phyloP scores from a whole-genome alignment of 495 filamentous ascomycete genomes.

The Paragyromitra xinjiangensis region DNA sequence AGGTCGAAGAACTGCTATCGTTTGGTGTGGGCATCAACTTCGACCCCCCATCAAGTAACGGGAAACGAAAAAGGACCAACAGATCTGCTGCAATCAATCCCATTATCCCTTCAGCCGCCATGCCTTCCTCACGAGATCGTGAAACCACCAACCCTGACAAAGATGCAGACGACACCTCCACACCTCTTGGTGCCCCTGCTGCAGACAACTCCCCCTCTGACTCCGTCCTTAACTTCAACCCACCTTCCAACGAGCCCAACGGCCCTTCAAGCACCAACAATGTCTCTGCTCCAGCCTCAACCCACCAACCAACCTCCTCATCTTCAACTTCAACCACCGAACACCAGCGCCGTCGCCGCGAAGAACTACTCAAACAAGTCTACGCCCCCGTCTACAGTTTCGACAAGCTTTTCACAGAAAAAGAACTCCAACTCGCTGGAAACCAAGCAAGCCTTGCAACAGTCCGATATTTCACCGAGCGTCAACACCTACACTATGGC shows the following conservation, averaged over 20 bases:
- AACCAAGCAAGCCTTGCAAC: slow-evolving; percentile 73
- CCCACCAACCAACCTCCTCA: slow-evolving; percentile 9
- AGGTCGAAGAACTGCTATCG: slow-evolving; percentile 77
- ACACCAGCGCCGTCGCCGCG: slow-evolving; percentile 53
- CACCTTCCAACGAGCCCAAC: neutral
- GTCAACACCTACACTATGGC: slow-evolving; percentile 48
- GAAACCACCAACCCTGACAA: slow-evolving; percentile 61
- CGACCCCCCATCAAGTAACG: slow-evolving; percentile 48
- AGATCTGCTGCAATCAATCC: slow-evolving; percentile 62
- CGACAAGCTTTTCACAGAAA: slow-evolving; percentile 91
- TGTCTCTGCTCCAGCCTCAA: slow-evolving; percentile 59
- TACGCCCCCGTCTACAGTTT: slow-evolving; percentile 74
- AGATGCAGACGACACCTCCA: slow-evolving; percentile 14
- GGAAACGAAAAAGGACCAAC: slow-evolving; percentile 79
- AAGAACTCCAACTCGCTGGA: slow-evolving; percentile 81
- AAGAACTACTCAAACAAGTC: slow-evolving; percentile 69
- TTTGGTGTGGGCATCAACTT: slow-evolving; percentile 67
- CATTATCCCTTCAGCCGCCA: slow-evolving; percentile 67
- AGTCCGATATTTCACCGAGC: slow-evolving; percentile 53
- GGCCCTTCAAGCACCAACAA: slow-evolving; percentile 10
- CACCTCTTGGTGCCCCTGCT: slow-evolving; percentile 53
- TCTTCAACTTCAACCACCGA: slow-evolving; percentile 30
- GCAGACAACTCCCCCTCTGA: slow-evolving; percentile 50
- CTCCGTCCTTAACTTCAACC: slow-evolving; percentile 21
- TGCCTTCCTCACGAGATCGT: slow-evolving; percentile 60